Evolutionary conservation across 345 rosid species (phyloP), one percentile per base, ranked within the genome.

Genomic region (Linum usitatissimum): DNA sequence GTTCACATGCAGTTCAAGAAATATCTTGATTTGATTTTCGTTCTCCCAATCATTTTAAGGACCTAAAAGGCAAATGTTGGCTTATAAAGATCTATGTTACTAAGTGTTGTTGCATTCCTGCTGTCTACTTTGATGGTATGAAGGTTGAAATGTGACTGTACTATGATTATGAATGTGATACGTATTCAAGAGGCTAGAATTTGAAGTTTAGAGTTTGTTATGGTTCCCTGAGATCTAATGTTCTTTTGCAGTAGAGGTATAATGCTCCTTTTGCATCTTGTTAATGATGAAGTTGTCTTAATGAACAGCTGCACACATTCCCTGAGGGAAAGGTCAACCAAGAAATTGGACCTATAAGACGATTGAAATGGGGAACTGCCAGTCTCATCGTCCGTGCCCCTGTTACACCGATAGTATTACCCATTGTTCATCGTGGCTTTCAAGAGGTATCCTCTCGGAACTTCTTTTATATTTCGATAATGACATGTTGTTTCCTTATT

Each of bases 351-450:
- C 89, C 91, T 59, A 83, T 89, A 40, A 71, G 87, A 68, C 77
- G 95, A 34, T 81, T 89, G 68, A 92, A 92, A 80, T 92, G 98
- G 98, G 98, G 98, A 84, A 87, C 90, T 48, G 96, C 96, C 63
- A 84, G 95, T 78, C 91, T 92, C 61, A 85, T 92, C 40, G 83
- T 75, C 28, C 93, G 95, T 45, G 76, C 83, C 59, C 85, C 92
- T 6, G 66, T 83, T 48, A 84, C 95, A 13, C 95, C 98, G 36
- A 80, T 85, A 57, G 86, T 92, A 59, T 77, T 87, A 76, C 95
- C 96, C 13, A 81, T 92, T 15, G 55, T 84, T 58, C 98, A 89
- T 75, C 83, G 56, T 15, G 93, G 95, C 23, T 80, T 92, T 64
- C 77, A 89, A 21, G 80, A 89, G 96, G 98, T 92, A 76, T 72